Base-by-base conservation (phyloP, 2,329 filamentous ascomycete genomes). In the Orbilia javanica region DNA sequence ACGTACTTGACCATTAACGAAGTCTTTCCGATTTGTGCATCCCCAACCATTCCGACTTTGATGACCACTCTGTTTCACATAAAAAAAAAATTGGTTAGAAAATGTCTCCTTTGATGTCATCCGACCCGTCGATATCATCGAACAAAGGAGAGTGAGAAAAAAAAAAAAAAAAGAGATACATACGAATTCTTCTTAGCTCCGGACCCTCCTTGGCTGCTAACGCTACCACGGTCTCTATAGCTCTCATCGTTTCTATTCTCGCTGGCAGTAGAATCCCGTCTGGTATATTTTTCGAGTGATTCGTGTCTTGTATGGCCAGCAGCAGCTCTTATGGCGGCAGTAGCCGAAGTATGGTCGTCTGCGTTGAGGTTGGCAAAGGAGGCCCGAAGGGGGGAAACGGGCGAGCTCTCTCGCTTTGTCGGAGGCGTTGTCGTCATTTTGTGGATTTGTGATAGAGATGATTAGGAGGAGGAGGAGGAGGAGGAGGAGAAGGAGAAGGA, bases 1-100 rank as follows among this genome's bases (percentile, higher is more conserved):
- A 99, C 96, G 83, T 99, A 99, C 85, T 99, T 99, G 83, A 99
- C 96, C 96, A 99, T 99, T 83, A 99, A 86, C 80, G 94, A 97
- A 18, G 96, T 99, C 89, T 99, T 99, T 83, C 96, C 96, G 82
- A 99, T 99, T 85, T 99, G 96, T 73, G 96, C 96, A 86, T 99
- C 96, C 55, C 96, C 96, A 53, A 99, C 96, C 96, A 99, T 99
- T 83, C 96, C 96, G 64, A 99, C 96, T 86, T 99, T 99, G 88
- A 99, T 98, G 72, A 99, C 96, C 42, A 99, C 96, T 82, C 89
- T 91, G 66, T 80, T 29, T 44, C 20, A 25, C n/a, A 44, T 20
- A 36, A n/a, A 44, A 36, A 36, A 60, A n/a, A n/a, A 48, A 18
- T 29, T n/a, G 39, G 63, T 68, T 50, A 63, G 46, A 15, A 8